Evolutionary conservation across 352 stramenopile species (phyloP).

Genomic region (Phytopythium boreale): DNA sequence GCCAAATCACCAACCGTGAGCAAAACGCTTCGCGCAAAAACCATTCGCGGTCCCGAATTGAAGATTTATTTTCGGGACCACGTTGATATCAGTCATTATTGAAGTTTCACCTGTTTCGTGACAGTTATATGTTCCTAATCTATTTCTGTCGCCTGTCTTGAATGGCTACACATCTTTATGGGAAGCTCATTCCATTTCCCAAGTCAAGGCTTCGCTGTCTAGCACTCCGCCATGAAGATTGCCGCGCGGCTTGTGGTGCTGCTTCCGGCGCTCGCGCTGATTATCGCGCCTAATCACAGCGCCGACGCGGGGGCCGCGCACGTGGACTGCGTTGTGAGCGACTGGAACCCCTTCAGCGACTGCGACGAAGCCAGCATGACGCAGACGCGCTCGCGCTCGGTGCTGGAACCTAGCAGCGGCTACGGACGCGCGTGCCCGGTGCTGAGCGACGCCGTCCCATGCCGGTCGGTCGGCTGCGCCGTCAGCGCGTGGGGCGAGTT

Average conservation of each 20-base stretch:
- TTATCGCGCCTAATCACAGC: background rate
- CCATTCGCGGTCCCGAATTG: background rate
- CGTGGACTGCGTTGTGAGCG: constrained; percentile 20
- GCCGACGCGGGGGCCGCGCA: constrained; percentile 1
- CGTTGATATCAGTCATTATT: background rate
- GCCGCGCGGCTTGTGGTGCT: background rate
- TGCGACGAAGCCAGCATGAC: constrained; percentile 24
- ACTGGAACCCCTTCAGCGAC: constrained; percentile 19
- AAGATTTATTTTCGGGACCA: background rate
- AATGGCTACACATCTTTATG: too few species aligned
- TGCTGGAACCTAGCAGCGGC: constrained; percentile 15
- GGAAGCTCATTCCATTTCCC: background rate
- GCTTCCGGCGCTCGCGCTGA: background rate
- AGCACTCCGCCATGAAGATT: background rate
- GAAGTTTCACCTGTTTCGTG: background rate
- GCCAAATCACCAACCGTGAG: constrained; percentile 5
- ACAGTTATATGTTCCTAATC: background rate
- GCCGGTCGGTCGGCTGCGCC: constrained; percentile 19
- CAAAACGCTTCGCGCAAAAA: background rate
- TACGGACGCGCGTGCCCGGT: constrained; percentile 19
- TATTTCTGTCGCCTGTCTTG: background rate
- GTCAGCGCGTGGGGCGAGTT: constrained; percentile 25
- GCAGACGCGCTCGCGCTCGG: constrained; percentile 18
- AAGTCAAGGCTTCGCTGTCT: too few species aligned
- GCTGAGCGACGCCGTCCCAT: constrained; percentile 21